These are phyloP conservation scores for Taphrina flavorubra DNA, from an alignment of 1,139 yeast genomes.

Conservation along the genomic window DNA sequence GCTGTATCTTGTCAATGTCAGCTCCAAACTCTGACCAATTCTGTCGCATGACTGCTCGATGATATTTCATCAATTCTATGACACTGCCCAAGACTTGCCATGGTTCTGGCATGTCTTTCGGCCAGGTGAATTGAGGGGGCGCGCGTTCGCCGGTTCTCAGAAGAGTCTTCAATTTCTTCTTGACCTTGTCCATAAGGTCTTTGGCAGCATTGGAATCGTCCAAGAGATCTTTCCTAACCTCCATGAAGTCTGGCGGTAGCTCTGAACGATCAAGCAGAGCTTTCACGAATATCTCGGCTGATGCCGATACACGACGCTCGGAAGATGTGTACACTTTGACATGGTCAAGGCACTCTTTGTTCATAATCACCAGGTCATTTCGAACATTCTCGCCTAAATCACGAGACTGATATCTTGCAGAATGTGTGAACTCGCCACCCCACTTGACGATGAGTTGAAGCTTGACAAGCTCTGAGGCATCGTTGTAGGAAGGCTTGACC, in stretches of 20 bases:
- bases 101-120: slow-evolving; percentile 97
- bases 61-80: slow-evolving; percentile 94
- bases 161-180: slow-evolving; percentile 92
- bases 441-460: slow-evolving; percentile 95
- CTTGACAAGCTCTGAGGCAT: slow-evolving; percentile 75
- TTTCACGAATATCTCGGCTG: slow-evolving; percentile 86
- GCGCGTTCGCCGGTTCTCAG: slow-evolving; percentile 95
- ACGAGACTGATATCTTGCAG: slow-evolving; percentile 90
- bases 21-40: slow-evolving; percentile 65
- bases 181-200: slow-evolving; percentile 95
- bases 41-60: slow-evolving; percentile 79
- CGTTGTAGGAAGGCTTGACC: slow-evolving; percentile 82
- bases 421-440: slow-evolving; percentile 99
- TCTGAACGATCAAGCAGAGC: slow-evolving; percentile 77
- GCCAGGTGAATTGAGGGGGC: slow-evolving; percentile 99
- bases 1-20: slow-evolving; percentile 72
- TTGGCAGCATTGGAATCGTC: slow-evolving; percentile 99
- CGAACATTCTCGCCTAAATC: slow-evolving; percentile 96
- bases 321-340: slow-evolving; percentile 89
- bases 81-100: slow-evolving; percentile 90
- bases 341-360: slow-evolving; percentile 80
- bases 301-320: slow-evolving; percentile 88
- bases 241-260: slow-evolving; percentile 77
- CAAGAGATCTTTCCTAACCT: slow-evolving; percentile 83
- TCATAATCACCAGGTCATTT: slow-evolving; percentile 84